Percentiles rank a stretch among this genome's conserved stretches.
Evolutionary conservation across 441 rosid species (phyloP).

Genomic region (Heliophila coronopifolia): DNA sequence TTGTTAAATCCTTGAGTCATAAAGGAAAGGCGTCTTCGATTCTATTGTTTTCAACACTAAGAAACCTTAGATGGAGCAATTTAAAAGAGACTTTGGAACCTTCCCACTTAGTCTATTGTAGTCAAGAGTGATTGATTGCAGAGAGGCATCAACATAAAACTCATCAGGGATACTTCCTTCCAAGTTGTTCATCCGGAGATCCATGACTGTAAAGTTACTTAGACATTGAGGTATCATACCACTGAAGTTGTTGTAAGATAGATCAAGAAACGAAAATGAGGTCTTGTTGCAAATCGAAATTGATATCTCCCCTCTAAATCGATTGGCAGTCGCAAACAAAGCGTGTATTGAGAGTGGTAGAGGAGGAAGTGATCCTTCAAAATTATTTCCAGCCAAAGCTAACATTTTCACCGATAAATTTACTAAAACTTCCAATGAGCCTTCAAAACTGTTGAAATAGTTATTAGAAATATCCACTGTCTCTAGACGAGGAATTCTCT

Average conservation of each 20-base stretch:
- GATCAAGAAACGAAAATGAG: constrained; percentile 11
- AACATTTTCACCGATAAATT: neutral
- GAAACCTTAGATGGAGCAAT: constrained; percentile 35
- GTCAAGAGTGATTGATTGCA: constrained; percentile 43
- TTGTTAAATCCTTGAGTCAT: constrained; percentile 29
- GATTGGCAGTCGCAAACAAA: too few species aligned
- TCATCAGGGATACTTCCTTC: constrained; percentile 27
- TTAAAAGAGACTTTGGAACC: constrained; percentile 39
- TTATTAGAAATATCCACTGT: neutral
- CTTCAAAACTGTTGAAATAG: neutral
- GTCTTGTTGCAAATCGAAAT: constrained; percentile 30
- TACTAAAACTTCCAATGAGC: neutral
- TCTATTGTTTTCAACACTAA: constrained; percentile 37
- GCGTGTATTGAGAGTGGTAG: neutral
- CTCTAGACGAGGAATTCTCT: neutral
- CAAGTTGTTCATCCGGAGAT: constrained; percentile 41
- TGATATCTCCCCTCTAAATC: too few species aligned
- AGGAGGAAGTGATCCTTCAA: constrained; percentile 3
- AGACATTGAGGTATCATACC: constrained; percentile 16
- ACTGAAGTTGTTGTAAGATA: constrained; percentile 22
- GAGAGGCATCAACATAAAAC: constrained; percentile 11
- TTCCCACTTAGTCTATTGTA: constrained; percentile 30
- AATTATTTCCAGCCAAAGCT: neutral
- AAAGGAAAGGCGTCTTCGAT: constrained; percentile 45
- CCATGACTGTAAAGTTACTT: constrained; percentile 16